Conservation (phyloP, 2,329 filamentous ascomycete genomes). For the Acrocalymma vagum region DNA sequence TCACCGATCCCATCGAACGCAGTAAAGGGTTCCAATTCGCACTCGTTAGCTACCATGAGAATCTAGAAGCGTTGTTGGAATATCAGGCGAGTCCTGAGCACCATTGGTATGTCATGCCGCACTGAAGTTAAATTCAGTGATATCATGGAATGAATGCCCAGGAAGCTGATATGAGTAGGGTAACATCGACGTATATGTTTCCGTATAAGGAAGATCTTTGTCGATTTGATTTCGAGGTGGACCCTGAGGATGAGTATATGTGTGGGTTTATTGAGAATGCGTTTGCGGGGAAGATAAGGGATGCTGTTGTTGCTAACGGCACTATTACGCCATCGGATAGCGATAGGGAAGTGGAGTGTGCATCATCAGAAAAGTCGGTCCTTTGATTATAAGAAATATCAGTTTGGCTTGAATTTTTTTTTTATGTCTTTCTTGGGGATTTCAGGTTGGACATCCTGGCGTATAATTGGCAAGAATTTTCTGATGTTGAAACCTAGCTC, state of each 20-base stretch:
- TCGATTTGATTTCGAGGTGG: slow-evolving; percentile 65
- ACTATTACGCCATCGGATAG: slow-evolving; percentile 53
- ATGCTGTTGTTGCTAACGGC: slow-evolving; percentile 52
- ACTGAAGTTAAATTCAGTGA: too few species aligned
- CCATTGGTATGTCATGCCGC: slow-evolving; percentile 48
- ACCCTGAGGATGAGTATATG: slow-evolving; percentile 46
- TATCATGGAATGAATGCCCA: too few species aligned
- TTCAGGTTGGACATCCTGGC: slow-evolving; percentile 47
- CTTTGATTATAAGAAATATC: slow-evolving; percentile 26
- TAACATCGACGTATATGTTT: slow-evolving; percentile 61
- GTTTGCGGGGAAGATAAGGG: slow-evolving; percentile 52
- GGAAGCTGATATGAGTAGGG: slow-evolving; percentile 51
- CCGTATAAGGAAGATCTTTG: slow-evolving; percentile 63
- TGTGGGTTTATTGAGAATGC: slow-evolving; percentile 47
- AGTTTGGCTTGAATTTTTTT: slow-evolving; percentile 60
- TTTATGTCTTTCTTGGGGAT: slow-evolving; percentile 53
- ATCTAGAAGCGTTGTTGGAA: slow-evolving; percentile 53
- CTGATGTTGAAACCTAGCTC: too few species aligned
- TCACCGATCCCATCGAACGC: slow-evolving; percentile 60
- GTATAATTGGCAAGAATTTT: too few species aligned
- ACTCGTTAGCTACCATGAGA: slow-evolving; percentile 61
- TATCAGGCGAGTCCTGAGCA: slow-evolving; percentile 66
- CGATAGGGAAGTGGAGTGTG: slow-evolving; percentile 37
- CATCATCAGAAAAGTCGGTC: slow-evolving; percentile 32
- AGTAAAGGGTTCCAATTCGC: slow-evolving; percentile 64